A percentile compares a stretch with the other conserved stretches of the same genome.
Evolutionary conservation across 106 monocot genomes (phyloP).

Genomic region (Hemerocallis citrina): DNA sequence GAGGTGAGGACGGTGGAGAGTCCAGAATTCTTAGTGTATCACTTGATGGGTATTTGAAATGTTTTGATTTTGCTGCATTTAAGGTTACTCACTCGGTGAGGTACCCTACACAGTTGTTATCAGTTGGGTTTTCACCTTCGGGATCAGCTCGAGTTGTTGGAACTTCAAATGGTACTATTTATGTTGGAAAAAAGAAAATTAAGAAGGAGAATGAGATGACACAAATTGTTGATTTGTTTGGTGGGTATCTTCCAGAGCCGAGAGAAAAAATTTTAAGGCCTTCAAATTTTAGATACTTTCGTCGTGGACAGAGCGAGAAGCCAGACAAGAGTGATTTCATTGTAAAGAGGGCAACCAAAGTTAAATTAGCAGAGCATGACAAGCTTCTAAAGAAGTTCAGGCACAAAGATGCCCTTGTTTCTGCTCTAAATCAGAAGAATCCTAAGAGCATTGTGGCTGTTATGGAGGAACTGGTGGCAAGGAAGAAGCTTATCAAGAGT

Average conservation of each 20-base stretch:
- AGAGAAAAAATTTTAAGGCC: slow-evolving; percentile 26
- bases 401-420: slow-evolving; percentile 76
- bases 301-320: slow-evolving; percentile 64
- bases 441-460: slow-evolving; percentile 56
- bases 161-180: slow-evolving; percentile 71
- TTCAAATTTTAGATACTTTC: slow-evolving; percentile 53
- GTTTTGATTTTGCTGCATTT: slow-evolving; percentile 68
- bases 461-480: slow-evolving; percentile 79
- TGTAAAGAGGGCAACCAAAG: slow-evolving; percentile 35
- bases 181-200: slow-evolving; percentile 54
- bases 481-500: slow-evolving; percentile 73
- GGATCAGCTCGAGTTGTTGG: slow-evolving; percentile 60
- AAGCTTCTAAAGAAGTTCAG: slow-evolving; percentile 75
- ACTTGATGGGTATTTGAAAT: slow-evolving; percentile 88
- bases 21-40: slow-evolving; percentile 74
- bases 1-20: slow-evolving; percentile 26
- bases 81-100: slow-evolving; percentile 83
- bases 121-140: slow-evolving; percentile 73
- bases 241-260: slow-evolving; percentile 13
- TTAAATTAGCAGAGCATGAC: slow-evolving; percentile 69
- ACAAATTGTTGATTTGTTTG: slow-evolving; percentile 8
- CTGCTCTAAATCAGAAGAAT: slow-evolving; percentile 40
- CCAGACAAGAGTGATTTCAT: slow-evolving; percentile 45
- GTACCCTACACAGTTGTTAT: slow-evolving; percentile 69
- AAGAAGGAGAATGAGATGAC: slow-evolving; percentile 13